These are phyloP conservation scores for Magnusiomyces tetraspermus DNA, from an alignment of 1,139 yeast genomes.

Conservation along the genomic window DNA sequence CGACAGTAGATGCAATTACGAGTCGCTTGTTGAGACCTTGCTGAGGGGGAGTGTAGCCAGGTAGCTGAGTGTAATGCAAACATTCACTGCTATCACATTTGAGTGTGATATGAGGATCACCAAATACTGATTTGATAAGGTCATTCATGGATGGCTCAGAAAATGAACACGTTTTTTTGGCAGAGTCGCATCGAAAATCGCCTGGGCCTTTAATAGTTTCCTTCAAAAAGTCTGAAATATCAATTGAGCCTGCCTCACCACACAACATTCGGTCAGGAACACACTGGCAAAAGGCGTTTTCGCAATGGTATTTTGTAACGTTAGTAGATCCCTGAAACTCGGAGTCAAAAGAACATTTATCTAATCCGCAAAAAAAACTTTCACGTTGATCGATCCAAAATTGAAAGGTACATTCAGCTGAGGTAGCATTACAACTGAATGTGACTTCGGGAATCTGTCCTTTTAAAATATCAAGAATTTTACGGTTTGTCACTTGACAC, in stretches of 20 bases:
- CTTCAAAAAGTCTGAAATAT: conserved; percentile 82
- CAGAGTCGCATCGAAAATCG: conserved; percentile 70
- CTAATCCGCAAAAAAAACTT: conserved; percentile 79
- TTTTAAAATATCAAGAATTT: conserved; percentile 66
- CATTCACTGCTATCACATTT: conserved; percentile 84
- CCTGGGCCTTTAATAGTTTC: conserved; percentile 93
- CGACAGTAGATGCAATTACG: conserved; percentile 42
- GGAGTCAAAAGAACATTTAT: conserved; percentile 58
- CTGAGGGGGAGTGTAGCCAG: conserved; percentile 68
- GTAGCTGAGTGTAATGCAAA: conserved; percentile 81
- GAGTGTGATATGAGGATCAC: conserved; percentile 79
- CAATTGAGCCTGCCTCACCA: conserved; percentile 90
- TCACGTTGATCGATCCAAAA: conserved; percentile 91
- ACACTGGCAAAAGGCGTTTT: conserved; percentile 70
- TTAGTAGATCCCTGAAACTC: conserved; percentile 45
- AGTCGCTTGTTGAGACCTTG: conserved; percentile 45
- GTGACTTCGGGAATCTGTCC: conserved; percentile 89
- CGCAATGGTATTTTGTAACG: conserved; percentile 69
- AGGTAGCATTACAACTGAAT: conserved; percentile 69
- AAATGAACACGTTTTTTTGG: conserved; percentile 55
- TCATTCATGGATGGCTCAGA: conserved; percentile 96
- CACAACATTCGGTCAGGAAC: conserved; percentile 88
- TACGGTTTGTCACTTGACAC: conserved; percentile 86
- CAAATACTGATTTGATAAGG: conserved; percentile 78
- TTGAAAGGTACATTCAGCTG: conserved; percentile 66